Conservation (phyloP, 1,284 basidiomycete species). For the Microbotryomycetes sp. region DNA sequence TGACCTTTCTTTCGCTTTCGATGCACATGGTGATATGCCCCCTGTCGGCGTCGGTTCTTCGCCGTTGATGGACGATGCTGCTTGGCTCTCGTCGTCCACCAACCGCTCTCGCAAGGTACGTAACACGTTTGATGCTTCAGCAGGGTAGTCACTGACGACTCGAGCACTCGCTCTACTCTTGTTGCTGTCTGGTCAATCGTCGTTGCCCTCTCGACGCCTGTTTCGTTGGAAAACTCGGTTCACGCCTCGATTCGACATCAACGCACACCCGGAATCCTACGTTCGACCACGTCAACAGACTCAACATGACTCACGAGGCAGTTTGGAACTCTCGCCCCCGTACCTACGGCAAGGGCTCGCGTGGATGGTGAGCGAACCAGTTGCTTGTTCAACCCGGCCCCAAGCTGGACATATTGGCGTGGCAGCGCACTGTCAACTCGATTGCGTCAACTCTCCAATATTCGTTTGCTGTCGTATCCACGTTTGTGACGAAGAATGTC, state of each 20-base stretch:
- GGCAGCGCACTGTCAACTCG: too few species aligned
- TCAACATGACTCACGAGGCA: constrained; percentile 81
- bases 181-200: background rate
- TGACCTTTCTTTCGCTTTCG: background rate
- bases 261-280: background rate
- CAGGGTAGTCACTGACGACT: too few species aligned
- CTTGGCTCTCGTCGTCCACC: too few species aligned
- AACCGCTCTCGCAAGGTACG: too few species aligned
- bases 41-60: too few species aligned
- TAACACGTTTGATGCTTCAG: too few species aligned
- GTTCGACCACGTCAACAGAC: background rate
- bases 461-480: background rate
- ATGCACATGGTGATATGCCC: too few species aligned
- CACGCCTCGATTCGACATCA: background rate
- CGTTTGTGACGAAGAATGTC: background rate
- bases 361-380: constrained; percentile 80
- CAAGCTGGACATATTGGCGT: too few species aligned
- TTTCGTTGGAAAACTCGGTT: too few species aligned
- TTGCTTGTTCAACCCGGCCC: constrained; percentile 8
- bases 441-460: too few species aligned
- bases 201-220: background rate
- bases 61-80: too few species aligned
- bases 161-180: background rate
- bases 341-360: constrained; percentile 90
- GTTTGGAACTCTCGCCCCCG: constrained; percentile 89